Base-by-base conservation (phyloP, 352 stramenopile genomes). In the Thraustotheca clavata region DNA sequence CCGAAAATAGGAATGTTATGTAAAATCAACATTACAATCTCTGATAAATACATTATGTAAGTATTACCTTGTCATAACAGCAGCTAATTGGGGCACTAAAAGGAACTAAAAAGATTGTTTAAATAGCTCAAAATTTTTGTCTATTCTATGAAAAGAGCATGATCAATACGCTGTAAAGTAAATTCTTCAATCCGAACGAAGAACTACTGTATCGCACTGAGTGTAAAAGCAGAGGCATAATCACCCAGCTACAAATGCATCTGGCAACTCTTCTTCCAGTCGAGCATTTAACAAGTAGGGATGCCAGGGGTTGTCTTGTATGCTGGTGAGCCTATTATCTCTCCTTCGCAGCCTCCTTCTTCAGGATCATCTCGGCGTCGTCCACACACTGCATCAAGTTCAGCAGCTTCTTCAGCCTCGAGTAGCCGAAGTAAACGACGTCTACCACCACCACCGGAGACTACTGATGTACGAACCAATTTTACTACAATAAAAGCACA, bases 131-230 rank as follows among this genome's bases (percentile, higher is more conserved):
- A n/a, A n/a, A n/a, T n/a, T n/a, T n/a, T n/a, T n/a, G n/a, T n/a
- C n/a, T n/a, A n/a, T n/a, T n/a, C n/a, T n/a, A n/a, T n/a, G n/a
- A n/a, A n/a, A n/a, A n/a, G n/a, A n/a, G n/a, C n/a, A n/a, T n/a
- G n/a, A n/a, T n/a, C n/a, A n/a, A n/a, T n/a, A n/a, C n/a, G n/a
- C n/a, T n/a, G n/a, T n/a, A n/a, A n/a, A n/a, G n/a, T n/a, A n/a
- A n/a, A n/a, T n/a, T n/a, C n/a, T n/a, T n/a, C n/a, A n/a, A n/a
- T n/a, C n/a, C n/a, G n/a, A n/a, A n/a, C n/a, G n/a, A 52, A 52
- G 43, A 52, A 52, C 9, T 24, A 52, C n/a, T 52, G 43, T 52
- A 52, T 52, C 43, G n/a, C 39, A 24, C 39, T 47, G 39, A 52
- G 9, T 3, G 43, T 52, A 52, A 52, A 52, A 52, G 43, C 43